A percentile compares a stretch with the other conserved stretches of the same genome.
Evolutionary conservation across 2,329 filamentous ascomycete genomes (phyloP).

Genomic region (Penicillium psychrosexuale): DNA sequence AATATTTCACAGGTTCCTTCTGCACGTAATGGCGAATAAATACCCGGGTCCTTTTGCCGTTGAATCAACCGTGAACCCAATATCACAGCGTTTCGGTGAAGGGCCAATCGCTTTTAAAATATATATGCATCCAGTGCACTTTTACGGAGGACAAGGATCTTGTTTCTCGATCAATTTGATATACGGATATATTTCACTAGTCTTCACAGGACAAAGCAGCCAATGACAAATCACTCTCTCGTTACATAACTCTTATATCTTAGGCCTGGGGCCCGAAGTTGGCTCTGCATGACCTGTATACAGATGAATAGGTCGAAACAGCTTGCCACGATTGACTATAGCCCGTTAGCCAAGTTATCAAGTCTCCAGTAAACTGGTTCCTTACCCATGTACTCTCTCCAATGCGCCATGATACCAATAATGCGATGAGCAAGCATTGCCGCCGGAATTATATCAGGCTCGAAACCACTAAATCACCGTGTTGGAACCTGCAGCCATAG

Average conservation of each 20-base stretch:
- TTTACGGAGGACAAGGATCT: neutral
- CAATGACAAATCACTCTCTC: neutral
- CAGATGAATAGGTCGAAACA: constrained; percentile 30
- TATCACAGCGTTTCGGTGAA: neutral
- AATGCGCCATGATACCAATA: constrained; percentile 35
- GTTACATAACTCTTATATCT: constrained; percentile 3
- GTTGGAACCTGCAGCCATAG: neutral
- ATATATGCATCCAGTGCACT: rapidly evolving
- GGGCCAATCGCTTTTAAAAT: neutral
- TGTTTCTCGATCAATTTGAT: no score
- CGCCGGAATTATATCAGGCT: constrained; percentile 30
- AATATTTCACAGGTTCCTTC: rapidly evolving
- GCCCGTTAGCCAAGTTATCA: constrained; percentile 5
- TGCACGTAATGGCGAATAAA: neutral
- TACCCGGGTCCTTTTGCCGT: neutral
- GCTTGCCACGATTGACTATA: constrained; percentile 28
- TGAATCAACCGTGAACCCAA: neutral
- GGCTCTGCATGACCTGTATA: constrained; percentile 22
- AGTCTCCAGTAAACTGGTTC: neutral
- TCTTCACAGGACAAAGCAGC: no score
- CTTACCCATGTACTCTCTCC: constrained; percentile 34
- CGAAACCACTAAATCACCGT: constrained; percentile 22
- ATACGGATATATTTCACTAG: rapidly evolving
- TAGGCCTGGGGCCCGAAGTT: constrained; percentile 1
- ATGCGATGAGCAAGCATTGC: constrained; percentile 33